phyloP scores from a whole-genome alignment of 305 asterid species.

The Fraxinus paxiana region DNA sequence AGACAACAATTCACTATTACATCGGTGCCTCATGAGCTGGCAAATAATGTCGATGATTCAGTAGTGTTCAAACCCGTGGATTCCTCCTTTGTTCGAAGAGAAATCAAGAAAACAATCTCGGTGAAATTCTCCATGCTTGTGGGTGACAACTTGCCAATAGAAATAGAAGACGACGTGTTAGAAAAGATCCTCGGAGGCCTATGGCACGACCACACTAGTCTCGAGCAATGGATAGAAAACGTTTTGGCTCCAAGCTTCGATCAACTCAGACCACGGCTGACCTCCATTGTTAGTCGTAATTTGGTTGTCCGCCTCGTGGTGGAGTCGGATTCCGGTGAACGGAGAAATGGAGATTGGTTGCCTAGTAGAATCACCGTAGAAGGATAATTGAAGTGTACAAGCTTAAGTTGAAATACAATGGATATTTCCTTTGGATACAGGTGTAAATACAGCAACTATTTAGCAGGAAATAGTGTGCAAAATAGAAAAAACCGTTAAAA shows the following conservation, averaged over 20 bases:
- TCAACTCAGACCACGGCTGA: conserved; percentile 39
- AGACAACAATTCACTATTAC: conserved; percentile 45
- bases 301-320: conserved; percentile 54
- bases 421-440: conserved; percentile 28
- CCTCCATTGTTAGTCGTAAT: conserved; percentile 29
- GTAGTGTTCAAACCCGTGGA: conserved; percentile 69
- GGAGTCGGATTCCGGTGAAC: conserved; percentile 41
- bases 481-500: conserved; percentile 27
- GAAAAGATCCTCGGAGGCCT: conserved; percentile 75
- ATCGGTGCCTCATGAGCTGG: conserved; percentile 71
- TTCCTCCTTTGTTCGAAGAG: conserved; percentile 48
- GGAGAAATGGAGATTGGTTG: conserved; percentile 53
- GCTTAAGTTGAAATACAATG: background rate
- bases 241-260: conserved; percentile 62
- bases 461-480: conserved; percentile 21
- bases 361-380: conserved; percentile 61
- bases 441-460: conserved; percentile 47
- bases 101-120: conserved; percentile 68
- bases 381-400: conserved; percentile 3
- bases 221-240: conserved; percentile 66
- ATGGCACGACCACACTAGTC: conserved; percentile 65
- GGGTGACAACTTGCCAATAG: conserved; percentile 52
- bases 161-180: conserved; percentile 58
- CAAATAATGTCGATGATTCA: conserved; percentile 56
- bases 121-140: conserved; percentile 50